Conservation (phyloP, 257 asterid species). For the Linaria vulgaris region DNA sequence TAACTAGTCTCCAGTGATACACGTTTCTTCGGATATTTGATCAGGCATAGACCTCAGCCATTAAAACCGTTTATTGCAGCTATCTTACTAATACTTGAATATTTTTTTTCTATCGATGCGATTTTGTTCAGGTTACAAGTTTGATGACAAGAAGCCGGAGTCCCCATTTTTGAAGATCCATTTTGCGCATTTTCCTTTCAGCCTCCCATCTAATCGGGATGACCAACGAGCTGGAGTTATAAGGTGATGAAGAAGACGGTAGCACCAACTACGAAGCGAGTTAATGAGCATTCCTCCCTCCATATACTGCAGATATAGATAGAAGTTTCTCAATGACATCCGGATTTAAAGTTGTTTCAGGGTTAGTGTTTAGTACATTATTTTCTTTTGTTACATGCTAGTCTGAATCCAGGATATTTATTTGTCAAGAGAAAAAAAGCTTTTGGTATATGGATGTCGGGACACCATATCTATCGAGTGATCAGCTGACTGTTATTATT, state of each 20-base stretch:
- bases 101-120: neutral
- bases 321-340: neutral
- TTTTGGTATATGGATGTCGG: neutral
- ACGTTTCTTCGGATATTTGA: neutral
- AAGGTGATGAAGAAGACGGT: constrained; percentile 24
- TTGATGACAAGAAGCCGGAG: constrained; percentile 66
- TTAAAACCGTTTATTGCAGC: neutral
- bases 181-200: constrained; percentile 72
- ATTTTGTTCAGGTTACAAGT: constrained; percentile 56
- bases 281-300: neutral
- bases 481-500: too few species aligned
- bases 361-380: neutral
- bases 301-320: neutral
- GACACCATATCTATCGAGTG: neutral
- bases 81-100: neutral
- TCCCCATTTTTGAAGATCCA: constrained; percentile 46
- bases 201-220: constrained; percentile 44
- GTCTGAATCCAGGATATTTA: neutral
- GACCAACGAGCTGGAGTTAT: constrained; percentile 33
- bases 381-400: neutral
- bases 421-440: neutral
- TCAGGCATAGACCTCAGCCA: neutral
- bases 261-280: neutral
- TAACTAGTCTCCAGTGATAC: neutral
- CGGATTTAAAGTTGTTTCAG: neutral